phyloP scores from a whole-genome alignment of 176 grass and related monocot species.

The Bonia amplexicaulis region DNA sequence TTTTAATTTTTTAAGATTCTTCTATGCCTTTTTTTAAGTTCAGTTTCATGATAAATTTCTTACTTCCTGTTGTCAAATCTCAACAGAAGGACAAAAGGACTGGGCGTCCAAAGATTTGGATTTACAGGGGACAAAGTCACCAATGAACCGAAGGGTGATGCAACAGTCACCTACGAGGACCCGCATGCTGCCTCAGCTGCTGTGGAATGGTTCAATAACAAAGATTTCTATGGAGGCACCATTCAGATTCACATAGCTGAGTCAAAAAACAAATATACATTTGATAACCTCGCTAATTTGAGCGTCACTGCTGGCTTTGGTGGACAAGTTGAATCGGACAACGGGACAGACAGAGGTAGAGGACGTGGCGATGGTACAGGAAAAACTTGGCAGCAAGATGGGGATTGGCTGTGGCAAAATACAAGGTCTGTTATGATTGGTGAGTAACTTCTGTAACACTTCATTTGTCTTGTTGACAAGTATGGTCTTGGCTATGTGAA shows the following conservation, averaged over 20 bases:
- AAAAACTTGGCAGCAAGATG: slow-evolving; percentile 96
- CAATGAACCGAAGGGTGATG: slow-evolving; percentile 94
- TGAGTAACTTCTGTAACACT: slow-evolving; percentile 59
- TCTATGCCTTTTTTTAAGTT: not conserved
- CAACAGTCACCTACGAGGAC: slow-evolving; percentile 64
- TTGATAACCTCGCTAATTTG: slow-evolving; percentile 28
- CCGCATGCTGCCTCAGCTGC: slow-evolving; percentile 85
- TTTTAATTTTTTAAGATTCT: not conserved
- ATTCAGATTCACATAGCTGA: slow-evolving; percentile 87
- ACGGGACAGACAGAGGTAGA: slow-evolving; percentile 43
- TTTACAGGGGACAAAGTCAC: slow-evolving; percentile 87
- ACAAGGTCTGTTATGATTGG: slow-evolving; percentile 96
- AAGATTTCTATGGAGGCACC: slow-evolving; percentile 71
- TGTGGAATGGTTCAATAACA: slow-evolving; percentile 89
- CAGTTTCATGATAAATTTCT: not conserved
- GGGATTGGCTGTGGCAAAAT: slow-evolving; percentile 96
- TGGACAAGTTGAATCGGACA: slow-evolving; percentile 41
- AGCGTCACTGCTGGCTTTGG: slow-evolving; percentile 8
- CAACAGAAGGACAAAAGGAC: slow-evolving; percentile 92
- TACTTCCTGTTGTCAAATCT: slow-evolving; percentile 1
- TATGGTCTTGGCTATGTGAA: not conserved
- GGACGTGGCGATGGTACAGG: slow-evolving; percentile 47
- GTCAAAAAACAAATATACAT: slow-evolving; percentile 63
- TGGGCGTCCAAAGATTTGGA: slow-evolving; percentile 80
- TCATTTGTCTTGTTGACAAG: not conserved